Conservation (phyloP, 495 filamentous ascomycete genomes). For the Parathielavia hyrcaniae region DNA sequence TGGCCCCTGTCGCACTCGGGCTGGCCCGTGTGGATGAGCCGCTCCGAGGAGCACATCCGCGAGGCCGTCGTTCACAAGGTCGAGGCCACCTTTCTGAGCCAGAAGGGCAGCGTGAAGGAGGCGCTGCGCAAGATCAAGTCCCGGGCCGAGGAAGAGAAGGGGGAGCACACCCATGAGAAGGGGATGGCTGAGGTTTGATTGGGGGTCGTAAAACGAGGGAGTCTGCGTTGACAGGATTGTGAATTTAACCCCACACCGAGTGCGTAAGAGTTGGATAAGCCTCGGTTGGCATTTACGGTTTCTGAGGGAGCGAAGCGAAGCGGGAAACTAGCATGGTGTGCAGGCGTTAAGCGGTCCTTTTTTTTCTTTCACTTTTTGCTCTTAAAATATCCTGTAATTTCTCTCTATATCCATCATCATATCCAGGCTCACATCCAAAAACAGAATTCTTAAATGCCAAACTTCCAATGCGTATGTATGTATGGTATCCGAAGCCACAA, state of each 20-base stretch:
- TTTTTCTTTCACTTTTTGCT: not conserved
- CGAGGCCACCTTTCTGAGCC: constrained; percentile 31
- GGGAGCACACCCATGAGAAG: not conserved
- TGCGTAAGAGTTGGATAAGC: not conserved
- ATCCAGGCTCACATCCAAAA: not conserved
- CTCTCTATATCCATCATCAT: not conserved
- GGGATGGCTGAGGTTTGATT: not conserved
- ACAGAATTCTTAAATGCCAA: too few species aligned
- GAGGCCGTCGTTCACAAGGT: constrained; percentile 38
- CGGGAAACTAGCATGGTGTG: not conserved
- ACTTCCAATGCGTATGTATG: too few species aligned
- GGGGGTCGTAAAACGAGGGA: not conserved
- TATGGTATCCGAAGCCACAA: too few species aligned
- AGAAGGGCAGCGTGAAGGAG: constrained; percentile 18
- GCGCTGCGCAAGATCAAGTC: not conserved
- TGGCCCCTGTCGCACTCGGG: constrained; percentile 58
- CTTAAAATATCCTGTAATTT: not conserved
- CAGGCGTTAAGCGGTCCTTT: not conserved
- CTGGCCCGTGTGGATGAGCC: constrained; percentile 55
- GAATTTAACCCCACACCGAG: not conserved
- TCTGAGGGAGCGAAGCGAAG: not conserved
- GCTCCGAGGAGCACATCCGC: constrained; percentile 45
- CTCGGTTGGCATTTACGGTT: not conserved
- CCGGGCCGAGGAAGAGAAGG: constrained; percentile 4
- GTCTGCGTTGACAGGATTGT: not conserved